A percentile compares a stretch with the other conserved stretches of the same genome.
Conservation (phyloP, 352 stramenopile genomes). For the Phytophthora cajani region DNA sequence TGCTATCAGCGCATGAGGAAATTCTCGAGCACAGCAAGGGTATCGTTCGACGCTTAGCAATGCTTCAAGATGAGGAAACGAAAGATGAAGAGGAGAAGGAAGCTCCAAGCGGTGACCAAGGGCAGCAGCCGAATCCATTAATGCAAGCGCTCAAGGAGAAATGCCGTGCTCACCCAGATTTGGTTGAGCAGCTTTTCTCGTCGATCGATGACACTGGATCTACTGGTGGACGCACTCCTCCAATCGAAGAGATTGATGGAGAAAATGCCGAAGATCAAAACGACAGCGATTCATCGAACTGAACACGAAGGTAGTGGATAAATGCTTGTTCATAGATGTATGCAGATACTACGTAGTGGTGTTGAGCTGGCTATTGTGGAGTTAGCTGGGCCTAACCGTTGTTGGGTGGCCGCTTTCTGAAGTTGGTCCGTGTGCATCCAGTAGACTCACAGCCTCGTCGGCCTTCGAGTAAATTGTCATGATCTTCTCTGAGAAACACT, state of each 20-base stretch:
- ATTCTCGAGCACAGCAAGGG: constrained; percentile 75
- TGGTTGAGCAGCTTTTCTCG: constrained; percentile 66
- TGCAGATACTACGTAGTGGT: constrained; percentile 18
- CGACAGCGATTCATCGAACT: constrained; percentile 32
- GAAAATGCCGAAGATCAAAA: constrained; percentile 29
- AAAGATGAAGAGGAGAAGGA: constrained; percentile 16
- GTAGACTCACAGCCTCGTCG: constrained; percentile 52
- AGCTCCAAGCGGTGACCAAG: neutral
- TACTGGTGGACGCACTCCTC: constrained; percentile 28
- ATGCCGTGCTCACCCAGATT: constrained; percentile 46
- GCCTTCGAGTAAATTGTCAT: constrained; percentile 65
- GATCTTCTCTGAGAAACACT: constrained; percentile 81
- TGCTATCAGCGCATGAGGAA: constrained; percentile 72
- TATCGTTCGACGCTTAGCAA: constrained; percentile 59
- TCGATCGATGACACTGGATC: constrained; percentile 51
- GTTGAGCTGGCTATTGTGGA: constrained; percentile 15
- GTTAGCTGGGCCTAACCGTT: constrained; percentile 29
- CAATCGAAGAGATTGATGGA: constrained; percentile 29
- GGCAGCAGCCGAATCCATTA: constrained; percentile 31
- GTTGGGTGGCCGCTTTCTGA: constrained; percentile 33
- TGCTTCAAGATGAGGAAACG: constrained; percentile 37
- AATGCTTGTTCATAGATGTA: constrained; percentile 31
- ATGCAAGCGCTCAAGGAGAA: constrained; percentile 70
- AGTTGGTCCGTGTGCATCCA: constrained; percentile 38
- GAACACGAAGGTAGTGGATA: constrained; percentile 26